Evolutionary conservation across 805 yeast species (phyloP), one percentile per base, ranked within the genome.

Genomic region (Candida pseudoglaebosa): DNA sequence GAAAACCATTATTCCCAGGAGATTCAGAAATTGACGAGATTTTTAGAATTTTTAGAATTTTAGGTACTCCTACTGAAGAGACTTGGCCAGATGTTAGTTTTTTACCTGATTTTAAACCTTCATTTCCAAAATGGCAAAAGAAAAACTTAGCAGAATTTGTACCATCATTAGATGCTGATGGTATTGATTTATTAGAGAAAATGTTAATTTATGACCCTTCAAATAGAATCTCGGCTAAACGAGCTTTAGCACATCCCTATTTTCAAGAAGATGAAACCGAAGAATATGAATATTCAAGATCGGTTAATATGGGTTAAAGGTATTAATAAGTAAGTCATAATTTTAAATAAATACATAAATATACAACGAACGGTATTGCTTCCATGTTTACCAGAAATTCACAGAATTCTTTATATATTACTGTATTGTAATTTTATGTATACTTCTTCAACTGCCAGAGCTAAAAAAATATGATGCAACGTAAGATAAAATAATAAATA

Each of bases 11-110:
- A 38, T 91, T 93, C 66, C 95, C 98, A 0, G 99, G 99, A 4
- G 96, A 93, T 59, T 88, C 96, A 8, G 99, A 93, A 60, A 95
- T 93, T 56, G 99, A 93, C 60, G 96, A 93, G 66, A 85, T 93
- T 48, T 90, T 90, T 70, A 77, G 93, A 61, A 93, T 93, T 42
- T 93, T 93, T 66, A 77, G 95, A 47, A 72, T 86, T 38, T 73
- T 93, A 65, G 99, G 99, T 14, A 91, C 98, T 2, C 99, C 99
- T 33, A 84, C 77, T 45, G 96, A 88, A 59, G 86, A 85, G 37
- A 71, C 77, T 14, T 93, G 99, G 99, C 97, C 98, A 5, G 96
- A 90, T 48, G 95, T 93, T 33, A 77, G 82, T 31, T 78, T 84
- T 44, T 71, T 93, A 59, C 96, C 97, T 13, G 97, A 93, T 65